These are phyloP conservation scores for Epichloe sibirici DNA, from an alignment of 2,329 filamentous ascomycete species.

Conservation along the genomic window DNA sequence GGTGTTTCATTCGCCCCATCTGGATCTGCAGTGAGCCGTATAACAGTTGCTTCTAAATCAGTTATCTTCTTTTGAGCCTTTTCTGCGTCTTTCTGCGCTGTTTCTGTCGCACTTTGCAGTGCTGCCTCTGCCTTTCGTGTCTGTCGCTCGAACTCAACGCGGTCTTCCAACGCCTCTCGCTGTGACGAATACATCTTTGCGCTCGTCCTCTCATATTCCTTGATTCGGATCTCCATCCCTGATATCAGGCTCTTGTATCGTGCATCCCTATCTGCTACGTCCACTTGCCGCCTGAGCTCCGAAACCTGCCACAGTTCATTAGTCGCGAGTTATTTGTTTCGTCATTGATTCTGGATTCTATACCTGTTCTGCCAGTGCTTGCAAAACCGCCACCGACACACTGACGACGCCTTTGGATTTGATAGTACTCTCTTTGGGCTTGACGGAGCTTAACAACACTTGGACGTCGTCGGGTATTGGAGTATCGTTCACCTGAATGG, in stretches of 20 bases:
- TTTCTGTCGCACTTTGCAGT: slow-evolving; percentile 16
- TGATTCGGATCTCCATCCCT: slow-evolving; percentile 31
- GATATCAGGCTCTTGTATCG: slow-evolving; percentile 30
- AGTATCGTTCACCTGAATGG: slow-evolving; percentile 14
- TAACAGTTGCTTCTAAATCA: slow-evolving; percentile 23
- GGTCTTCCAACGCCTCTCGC: slow-evolving; percentile 39
- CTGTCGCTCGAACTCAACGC: slow-evolving; percentile 34
- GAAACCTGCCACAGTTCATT: slow-evolving; percentile 12
- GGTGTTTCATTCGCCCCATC: slow-evolving; percentile 14
- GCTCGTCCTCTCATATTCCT: slow-evolving; percentile 32
- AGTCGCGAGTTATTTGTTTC: background rate
- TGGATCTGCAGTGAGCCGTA: slow-evolving; percentile 15
- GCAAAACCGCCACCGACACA: slow-evolving; percentile 23
- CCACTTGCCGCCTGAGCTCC: slow-evolving; percentile 17
- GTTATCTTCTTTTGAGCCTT: slow-evolving; percentile 24
- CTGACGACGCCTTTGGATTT: slow-evolving; percentile 12
- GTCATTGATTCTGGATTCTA: slow-evolving; percentile 1
- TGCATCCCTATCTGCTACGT: slow-evolving; percentile 18
- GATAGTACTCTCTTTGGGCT: slow-evolving; percentile 5
- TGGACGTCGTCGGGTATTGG: slow-evolving; percentile 22
- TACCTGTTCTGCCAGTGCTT: slow-evolving; percentile 28
- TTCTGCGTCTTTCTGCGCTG: slow-evolving; percentile 22
- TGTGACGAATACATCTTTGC: slow-evolving; percentile 33
- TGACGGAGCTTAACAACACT: slow-evolving; percentile 15
- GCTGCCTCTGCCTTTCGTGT: slow-evolving; percentile 26